A percentile compares a stretch with the other conserved stretches of the same genome.
Evolutionary conservation across 2,329 filamentous ascomycete genomes (phyloP).

Genomic region (Alternaria ventricosa): DNA sequence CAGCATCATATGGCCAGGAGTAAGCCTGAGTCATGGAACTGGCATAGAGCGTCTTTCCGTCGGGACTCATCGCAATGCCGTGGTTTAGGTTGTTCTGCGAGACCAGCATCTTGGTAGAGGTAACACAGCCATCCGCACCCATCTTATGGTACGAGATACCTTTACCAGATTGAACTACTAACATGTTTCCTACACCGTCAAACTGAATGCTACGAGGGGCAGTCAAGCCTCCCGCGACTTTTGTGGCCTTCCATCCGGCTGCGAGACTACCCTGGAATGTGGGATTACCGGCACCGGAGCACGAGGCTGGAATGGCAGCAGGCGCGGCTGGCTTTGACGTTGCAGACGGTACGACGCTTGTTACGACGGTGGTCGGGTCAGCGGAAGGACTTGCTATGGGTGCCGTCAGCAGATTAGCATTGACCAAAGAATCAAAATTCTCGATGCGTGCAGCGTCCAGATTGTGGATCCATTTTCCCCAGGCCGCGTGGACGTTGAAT

Average conservation of each 20-base stretch:
- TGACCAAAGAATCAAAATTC: constrained; percentile 40
- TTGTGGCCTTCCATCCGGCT: constrained; percentile 43
- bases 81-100: constrained; percentile 55
- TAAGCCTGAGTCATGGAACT: constrained; percentile 65
- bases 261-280: constrained; percentile 32
- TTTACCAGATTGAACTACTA: constrained; percentile 43
- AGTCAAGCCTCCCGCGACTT: constrained; percentile 38
- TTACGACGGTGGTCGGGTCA: constrained; percentile 29
- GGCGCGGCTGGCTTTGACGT: constrained; percentile 21
- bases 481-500: constrained; percentile 41
- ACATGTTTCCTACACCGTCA: constrained; percentile 42
- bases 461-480: constrained; percentile 43
- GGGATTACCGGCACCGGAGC: constrained; percentile 36
- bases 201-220: constrained; percentile 43
- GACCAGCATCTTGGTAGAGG: constrained; percentile 40
- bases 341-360: constrained; percentile 24
- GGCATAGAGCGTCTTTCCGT: constrained; percentile 59
- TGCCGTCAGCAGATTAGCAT: constrained; percentile 37
- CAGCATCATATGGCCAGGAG: constrained; percentile 68
- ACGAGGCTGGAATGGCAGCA: constrained; percentile 39
- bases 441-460: constrained; percentile 39
- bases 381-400: constrained; percentile 25
- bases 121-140: constrained; percentile 36
- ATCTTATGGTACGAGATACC: constrained; percentile 42
- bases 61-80: constrained; percentile 55